Conservation (phyloP, 257 asterid species). For the Eucommia ulmoides region DNA sequence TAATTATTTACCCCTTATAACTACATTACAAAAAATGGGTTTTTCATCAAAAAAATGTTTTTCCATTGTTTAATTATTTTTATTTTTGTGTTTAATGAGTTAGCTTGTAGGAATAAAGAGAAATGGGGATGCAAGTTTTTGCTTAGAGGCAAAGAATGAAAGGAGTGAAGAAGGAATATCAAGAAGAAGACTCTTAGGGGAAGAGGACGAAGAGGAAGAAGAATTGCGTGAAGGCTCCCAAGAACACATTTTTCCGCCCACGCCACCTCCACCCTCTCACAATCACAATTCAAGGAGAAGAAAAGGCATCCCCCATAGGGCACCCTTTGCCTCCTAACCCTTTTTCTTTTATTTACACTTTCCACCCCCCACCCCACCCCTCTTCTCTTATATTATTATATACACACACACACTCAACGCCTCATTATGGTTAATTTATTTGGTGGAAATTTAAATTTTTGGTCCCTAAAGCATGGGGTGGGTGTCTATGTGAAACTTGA, state of each 20-base stretch:
- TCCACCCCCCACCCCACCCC: too few relatives aligned
- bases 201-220: slow-evolving; percentile 21
- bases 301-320: slow-evolving; percentile 94
- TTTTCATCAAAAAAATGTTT: not conserved
- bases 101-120: slow-evolving; percentile 90
- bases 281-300: slow-evolving; percentile 96
- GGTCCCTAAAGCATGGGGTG: too few relatives aligned
- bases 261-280: slow-evolving; percentile 64
- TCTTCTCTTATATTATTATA: too few relatives aligned
- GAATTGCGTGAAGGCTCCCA: slow-evolving; percentile 73
- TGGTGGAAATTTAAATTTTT: too few relatives aligned
- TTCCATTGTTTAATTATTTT: not conserved
- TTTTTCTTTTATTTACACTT: too few relatives aligned
- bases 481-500: too few relatives aligned
- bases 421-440: too few relatives aligned
- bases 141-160: slow-evolving; percentile 41
- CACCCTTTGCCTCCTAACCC: slow-evolving; percentile 73
- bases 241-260: slow-evolving; percentile 83
- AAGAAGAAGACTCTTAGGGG: slow-evolving; percentile 28
- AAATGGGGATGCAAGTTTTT: slow-evolving; percentile 61
- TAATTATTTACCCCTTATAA: not conserved
- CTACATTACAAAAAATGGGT: not conserved
- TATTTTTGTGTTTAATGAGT: slow-evolving; percentile 7
- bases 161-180: slow-evolving; percentile 52
- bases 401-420: too few relatives aligned